phyloP scores from a whole-genome alignment of 2,329 filamentous ascomycete species.

The Microsporum audouinii region DNA sequence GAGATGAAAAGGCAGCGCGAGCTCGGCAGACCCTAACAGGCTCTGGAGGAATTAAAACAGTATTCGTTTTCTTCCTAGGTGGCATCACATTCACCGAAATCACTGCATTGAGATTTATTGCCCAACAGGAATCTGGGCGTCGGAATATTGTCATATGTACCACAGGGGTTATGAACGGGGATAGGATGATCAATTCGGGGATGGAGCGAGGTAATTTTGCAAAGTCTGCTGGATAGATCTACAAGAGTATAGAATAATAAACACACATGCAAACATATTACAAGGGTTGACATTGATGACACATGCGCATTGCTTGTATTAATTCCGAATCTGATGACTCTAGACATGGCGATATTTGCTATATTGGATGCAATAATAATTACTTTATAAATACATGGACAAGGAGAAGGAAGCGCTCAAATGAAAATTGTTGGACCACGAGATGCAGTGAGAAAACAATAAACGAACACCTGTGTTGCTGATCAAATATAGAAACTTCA shows the following conservation, averaged over 20 bases:
- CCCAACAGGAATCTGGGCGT: slow-evolving; percentile 66
- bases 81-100: slow-evolving; percentile 95
- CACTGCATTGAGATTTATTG: slow-evolving; percentile 82
- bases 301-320: not conserved
- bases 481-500: not conserved
- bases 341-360: not conserved
- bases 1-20: slow-evolving; percentile 83
- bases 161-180: slow-evolving; percentile 81
- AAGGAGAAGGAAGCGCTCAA: not conserved
- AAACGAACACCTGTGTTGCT: not conserved
- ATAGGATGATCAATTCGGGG: slow-evolving; percentile 74
- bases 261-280: not conserved
- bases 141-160: slow-evolving; percentile 85
- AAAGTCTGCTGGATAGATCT: not conserved
- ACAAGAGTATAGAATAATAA: not conserved
- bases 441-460: not conserved
- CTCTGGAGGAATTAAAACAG: slow-evolving; percentile 62
- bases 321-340: not conserved
- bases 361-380: not conserved
- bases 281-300: no score
- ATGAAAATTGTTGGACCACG: not conserved
- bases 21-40: slow-evolving; percentile 74
- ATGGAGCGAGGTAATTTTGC: slow-evolving; percentile 57
- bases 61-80: slow-evolving; percentile 95
- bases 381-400: slow-evolving; percentile 1